Evolutionary conservation across 129 eudicot genomes (phyloP).

Genomic region (Lactuca sativa): DNA sequence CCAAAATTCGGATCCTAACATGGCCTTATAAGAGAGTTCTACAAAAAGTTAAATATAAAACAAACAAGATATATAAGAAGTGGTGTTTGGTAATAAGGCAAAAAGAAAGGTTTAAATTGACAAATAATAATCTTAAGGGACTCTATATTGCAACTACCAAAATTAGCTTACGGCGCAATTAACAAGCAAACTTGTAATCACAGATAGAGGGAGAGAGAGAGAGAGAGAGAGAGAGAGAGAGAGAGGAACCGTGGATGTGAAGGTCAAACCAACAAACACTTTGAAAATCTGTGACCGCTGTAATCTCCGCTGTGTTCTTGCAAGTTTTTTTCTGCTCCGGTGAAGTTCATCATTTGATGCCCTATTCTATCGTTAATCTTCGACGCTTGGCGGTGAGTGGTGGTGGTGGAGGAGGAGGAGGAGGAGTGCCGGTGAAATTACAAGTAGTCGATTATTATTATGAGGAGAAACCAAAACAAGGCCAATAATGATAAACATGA

Average conservation of each 20-base stretch:
- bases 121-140: slow-evolving; percentile 1
- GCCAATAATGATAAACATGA: slow-evolving; percentile 31
- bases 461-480: slow-evolving; percentile 54
- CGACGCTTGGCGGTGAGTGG: slow-evolving; percentile 41
- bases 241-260: slow-evolving; percentile 43
- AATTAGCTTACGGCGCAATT: slow-evolving; percentile 34
- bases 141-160: neutral
- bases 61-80: neutral
- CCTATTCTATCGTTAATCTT: slow-evolving; percentile 22
- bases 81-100: neutral
- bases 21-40: too few relatives aligned
- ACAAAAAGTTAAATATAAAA: too few relatives aligned
- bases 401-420: slow-evolving; percentile 33
- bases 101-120: neutral
- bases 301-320: slow-evolving; percentile 27
- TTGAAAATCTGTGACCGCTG: slow-evolving; percentile 26
- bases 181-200: slow-evolving; percentile 22
- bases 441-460: slow-evolving; percentile 32
- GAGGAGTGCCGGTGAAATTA: slow-evolving; percentile 22
- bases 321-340: slow-evolving; percentile 24
- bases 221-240: slow-evolving; percentile 39
- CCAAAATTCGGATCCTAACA: too few relatives aligned
- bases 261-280: slow-evolving; percentile 55
- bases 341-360: slow-evolving; percentile 31
- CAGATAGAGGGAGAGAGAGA: slow-evolving; percentile 14